Conservation (phyloP, 1,139 yeast species). For the Hanseniaspora uvarum region DNA sequence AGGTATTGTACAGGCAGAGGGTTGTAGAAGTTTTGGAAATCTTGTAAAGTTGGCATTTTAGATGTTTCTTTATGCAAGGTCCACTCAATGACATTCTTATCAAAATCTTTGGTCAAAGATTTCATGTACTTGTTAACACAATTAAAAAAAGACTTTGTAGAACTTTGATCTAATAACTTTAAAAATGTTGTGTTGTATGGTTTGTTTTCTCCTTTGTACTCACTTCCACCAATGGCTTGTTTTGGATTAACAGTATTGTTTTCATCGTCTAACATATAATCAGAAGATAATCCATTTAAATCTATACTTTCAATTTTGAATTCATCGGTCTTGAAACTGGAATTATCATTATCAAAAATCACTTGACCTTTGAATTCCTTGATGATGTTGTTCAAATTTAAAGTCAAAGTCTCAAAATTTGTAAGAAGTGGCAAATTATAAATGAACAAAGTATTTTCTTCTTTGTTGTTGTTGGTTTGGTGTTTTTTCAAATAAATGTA, state of each 20-base stretch:
- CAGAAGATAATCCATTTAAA: conserved; percentile 38
- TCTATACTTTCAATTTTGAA: conserved; percentile 44
- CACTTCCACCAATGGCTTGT: conserved; percentile 16
- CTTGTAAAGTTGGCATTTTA: conserved; percentile 25
- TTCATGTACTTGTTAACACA: conserved; percentile 46
- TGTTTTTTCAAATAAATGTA: conserved; percentile 59
- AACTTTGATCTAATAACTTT: conserved; percentile 64
- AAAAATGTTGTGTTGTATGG: conserved; percentile 69
- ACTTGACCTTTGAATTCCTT: conserved; percentile 32
- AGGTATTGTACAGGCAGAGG: conserved; percentile 29
- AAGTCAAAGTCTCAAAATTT: conserved; percentile 43
- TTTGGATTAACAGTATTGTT: conserved; percentile 12
- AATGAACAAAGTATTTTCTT: conserved; percentile 46
- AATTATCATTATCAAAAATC: conserved; percentile 26
- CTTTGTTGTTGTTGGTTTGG: conserved; percentile 35
- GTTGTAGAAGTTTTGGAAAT: conserved; percentile 30
- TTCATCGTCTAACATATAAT: conserved; percentile 10
- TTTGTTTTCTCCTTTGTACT: conserved; percentile 27
- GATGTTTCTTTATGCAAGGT: conserved; percentile 21
- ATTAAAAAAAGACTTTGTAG: conserved; percentile 55
- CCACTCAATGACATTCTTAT: conserved; percentile 28
- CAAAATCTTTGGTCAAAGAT: conserved; percentile 21
- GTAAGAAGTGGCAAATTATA: conserved; percentile 66
- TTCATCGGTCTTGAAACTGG: conserved; percentile 28
- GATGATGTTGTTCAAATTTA: conserved; percentile 50